Conservation (phyloP, 78 protist genomes). For the Mastigamoeba balamuthi region DNA sequence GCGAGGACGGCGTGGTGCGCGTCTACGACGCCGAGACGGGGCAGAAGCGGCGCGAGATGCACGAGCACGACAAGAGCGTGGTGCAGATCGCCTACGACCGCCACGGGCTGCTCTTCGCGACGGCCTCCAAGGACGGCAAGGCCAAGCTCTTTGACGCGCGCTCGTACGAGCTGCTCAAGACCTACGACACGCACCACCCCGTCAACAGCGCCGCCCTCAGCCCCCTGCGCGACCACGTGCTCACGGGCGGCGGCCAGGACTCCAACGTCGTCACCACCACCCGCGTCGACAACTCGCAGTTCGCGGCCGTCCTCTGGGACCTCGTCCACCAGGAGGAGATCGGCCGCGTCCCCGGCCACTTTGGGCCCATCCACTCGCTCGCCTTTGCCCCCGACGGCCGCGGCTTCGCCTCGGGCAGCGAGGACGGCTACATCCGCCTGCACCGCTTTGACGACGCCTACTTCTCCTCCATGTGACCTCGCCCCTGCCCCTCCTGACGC, state of each 20-base stretch:
- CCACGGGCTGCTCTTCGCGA: neutral
- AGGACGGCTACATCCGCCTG: conserved; percentile 75
- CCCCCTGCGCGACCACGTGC: conserved; percentile 13
- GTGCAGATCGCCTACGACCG: neutral
- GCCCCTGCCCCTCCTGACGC: too few relatives aligned
- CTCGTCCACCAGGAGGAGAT: neutral
- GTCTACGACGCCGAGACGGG: neutral
- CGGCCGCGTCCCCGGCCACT: conserved; percentile 45
- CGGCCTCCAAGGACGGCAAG: neutral
- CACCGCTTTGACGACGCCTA: conserved; percentile 57
- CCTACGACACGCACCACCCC: conserved; percentile 35
- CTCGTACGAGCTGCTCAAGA: conserved; percentile 3
- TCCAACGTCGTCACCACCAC: conserved; percentile 68
- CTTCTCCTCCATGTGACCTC: too few relatives aligned
- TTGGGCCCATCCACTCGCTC: conserved; percentile 78
- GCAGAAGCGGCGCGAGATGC: neutral
- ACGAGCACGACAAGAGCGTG: neutral
- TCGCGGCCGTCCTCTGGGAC: conserved; percentile 14
- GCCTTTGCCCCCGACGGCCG: conserved; percentile 64
- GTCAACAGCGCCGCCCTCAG: conserved; percentile 66
- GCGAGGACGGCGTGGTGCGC: neutral
- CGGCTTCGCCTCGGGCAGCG: conserved; percentile 54
- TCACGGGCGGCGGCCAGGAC: conserved; percentile 75
- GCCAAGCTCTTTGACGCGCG: neutral
- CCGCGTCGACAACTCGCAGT: neutral